Evolutionary conservation across 768 basidiomycete species (phyloP).

Genomic region (Mycena polygramma): DNA sequence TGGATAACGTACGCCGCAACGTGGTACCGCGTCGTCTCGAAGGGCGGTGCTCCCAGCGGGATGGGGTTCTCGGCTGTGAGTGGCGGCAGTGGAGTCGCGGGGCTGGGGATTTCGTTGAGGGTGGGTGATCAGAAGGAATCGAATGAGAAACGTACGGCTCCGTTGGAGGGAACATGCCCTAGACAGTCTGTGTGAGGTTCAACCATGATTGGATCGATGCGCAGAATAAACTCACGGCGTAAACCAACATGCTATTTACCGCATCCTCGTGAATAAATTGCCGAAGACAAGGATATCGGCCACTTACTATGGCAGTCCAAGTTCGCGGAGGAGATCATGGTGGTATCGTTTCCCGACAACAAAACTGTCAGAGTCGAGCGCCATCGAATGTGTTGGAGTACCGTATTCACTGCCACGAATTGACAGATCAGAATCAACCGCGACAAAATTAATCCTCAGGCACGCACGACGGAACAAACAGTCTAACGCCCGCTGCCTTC

Average conservation of each 20-base stretch:
- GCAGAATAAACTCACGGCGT: not conserved
- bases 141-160: conserved; percentile 16
- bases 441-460: not conserved
- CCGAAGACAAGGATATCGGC: not conserved
- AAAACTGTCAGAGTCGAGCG: not conserved
- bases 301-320: conserved; percentile 17
- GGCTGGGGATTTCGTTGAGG: not conserved
- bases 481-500: conserved; percentile 17
- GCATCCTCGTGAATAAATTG: not conserved
- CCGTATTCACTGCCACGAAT: conserved; percentile 12
- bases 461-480: conserved; percentile 27
- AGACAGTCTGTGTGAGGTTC: not conserved
- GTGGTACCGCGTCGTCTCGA: conserved; percentile 25
- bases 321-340: conserved; percentile 10
- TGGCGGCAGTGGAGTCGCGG: conserved; percentile 6
- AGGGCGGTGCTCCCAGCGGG: conserved; percentile 25
- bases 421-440: not conserved
- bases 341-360: conserved; percentile 22
- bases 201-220: not conserved
- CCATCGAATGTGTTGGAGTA: conserved; percentile 1
- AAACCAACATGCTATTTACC: conserved; percentile 6
- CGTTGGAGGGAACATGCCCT: conserved; percentile 17
- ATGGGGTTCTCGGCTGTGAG: not conserved
- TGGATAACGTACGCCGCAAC: conserved; percentile 19
- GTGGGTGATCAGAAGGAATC: not conserved